Conservation (phyloP, 2,329 filamentous ascomycete genomes). For the Clonostachys solani region DNA sequence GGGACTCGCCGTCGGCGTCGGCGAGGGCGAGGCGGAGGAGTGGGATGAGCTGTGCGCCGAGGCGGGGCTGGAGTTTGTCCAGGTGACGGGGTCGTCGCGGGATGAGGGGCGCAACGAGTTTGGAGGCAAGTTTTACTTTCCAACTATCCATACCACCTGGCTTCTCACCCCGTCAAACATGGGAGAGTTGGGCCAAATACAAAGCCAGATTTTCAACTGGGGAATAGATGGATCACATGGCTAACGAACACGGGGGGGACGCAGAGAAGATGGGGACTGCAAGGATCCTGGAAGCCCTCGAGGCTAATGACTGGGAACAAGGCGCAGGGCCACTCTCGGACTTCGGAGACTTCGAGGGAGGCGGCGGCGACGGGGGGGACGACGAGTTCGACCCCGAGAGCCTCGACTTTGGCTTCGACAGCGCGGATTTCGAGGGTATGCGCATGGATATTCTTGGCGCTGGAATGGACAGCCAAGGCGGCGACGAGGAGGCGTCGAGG, state of each 20-base stretch:
- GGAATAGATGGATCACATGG: no score
- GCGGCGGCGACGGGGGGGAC: conserved; percentile 17
- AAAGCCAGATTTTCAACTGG: no score
- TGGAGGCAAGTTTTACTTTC: conserved; percentile 36
- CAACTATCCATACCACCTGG: neutral
- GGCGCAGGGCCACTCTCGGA: conserved; percentile 15
- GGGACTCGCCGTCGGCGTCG: conserved; percentile 53
- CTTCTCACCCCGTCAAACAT: neutral
- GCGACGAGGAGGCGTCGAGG: conserved; percentile 2
- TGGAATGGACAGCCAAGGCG: conserved; percentile 5
- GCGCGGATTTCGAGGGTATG: conserved; percentile 47
- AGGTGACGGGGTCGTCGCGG: conserved; percentile 29
- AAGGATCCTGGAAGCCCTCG: conserved; percentile 55
- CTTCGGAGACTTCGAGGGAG: conserved; percentile 22
- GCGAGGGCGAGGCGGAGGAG: conserved; percentile 42
- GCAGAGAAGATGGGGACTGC: conserved; percentile 55
- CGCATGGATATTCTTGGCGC: conserved; percentile 44
- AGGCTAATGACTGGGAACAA: conserved; percentile 61
- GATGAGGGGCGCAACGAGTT: conserved; percentile 46
- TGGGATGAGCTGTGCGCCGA: conserved; percentile 59
- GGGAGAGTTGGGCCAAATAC: neutral
- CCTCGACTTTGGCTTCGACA: conserved; percentile 48
- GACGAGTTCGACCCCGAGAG: conserved; percentile 38
- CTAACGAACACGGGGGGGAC: neutral
- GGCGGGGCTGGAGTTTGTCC: conserved; percentile 59